Conservation (phyloP, 169 alveolate species). For the Plasmodium gaboni region DNA sequence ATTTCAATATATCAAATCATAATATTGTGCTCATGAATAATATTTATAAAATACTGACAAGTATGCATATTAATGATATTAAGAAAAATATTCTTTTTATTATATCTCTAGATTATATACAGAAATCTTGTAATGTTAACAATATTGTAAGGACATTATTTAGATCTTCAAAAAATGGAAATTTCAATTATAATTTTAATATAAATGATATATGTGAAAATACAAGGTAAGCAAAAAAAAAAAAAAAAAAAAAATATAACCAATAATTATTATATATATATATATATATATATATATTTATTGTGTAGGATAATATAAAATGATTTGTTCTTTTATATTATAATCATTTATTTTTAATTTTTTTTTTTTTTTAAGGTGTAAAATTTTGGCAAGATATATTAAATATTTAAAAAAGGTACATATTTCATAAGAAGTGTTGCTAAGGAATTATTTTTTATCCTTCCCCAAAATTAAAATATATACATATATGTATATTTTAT, state of each 20-base stretch:
- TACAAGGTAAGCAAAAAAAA: neutral
- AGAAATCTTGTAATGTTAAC: neutral
- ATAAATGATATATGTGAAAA: neutral
- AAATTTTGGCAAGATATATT: neutral
- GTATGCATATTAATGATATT: neutral
- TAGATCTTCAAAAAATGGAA: neutral
- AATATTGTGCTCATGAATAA: neutral
- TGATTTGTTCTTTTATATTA: neutral
- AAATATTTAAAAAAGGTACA: neutral
- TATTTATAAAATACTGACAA: slow-evolving; percentile 6
- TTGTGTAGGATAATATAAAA: neutral
- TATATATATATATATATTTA: too few relatives aligned
- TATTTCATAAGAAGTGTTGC: too few relatives aligned
- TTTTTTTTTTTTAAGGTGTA: neutral
- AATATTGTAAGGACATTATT: neutral
- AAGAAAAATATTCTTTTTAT: slow-evolving; percentile 4
- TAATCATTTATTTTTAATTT: neutral
- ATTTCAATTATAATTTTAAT: neutral
- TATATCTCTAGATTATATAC: slow-evolving; percentile 16
- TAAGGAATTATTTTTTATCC: too few relatives aligned
- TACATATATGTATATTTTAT: too few relatives aligned
- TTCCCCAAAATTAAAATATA: too few relatives aligned
- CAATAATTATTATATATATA: too few relatives aligned
- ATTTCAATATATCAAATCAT: neutral
- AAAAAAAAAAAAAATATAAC: neutral